Evolutionary conservation across 345 rosid genomes (phyloP).

Genomic region (Eucalyptus viminalis): DNA sequence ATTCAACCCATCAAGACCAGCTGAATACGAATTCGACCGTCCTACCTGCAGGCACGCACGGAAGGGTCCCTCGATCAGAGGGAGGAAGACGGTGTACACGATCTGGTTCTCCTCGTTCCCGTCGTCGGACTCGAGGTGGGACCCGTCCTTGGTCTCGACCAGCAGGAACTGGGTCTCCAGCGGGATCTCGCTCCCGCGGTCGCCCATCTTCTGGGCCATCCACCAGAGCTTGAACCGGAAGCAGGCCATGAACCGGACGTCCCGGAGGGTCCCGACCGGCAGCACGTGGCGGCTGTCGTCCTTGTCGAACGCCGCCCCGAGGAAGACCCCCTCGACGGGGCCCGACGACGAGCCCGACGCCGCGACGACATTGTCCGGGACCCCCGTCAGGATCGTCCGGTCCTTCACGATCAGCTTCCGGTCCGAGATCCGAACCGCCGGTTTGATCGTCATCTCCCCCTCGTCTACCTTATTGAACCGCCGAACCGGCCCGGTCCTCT

Average conservation of each 20-base stretch:
- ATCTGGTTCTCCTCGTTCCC: conserved; percentile 48
- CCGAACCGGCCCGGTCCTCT: conserved; percentile 21
- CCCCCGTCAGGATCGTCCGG: conserved; percentile 47
- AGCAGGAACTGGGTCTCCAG: conserved; percentile 81
- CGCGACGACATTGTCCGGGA: conserved; percentile 65
- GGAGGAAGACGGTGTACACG: conserved; percentile 79
- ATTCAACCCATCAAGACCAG: background rate
- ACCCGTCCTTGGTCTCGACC: conserved; percentile 61
- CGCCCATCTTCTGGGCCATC: conserved; percentile 98
- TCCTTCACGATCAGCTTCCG: conserved; percentile 51
- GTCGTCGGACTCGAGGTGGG: conserved; percentile 53
- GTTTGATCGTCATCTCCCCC: conserved; percentile 68
- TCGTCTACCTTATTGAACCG: background rate
- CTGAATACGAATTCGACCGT: background rate
- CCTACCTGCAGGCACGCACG: conserved; percentile 35
- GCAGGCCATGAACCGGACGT: conserved; percentile 84
- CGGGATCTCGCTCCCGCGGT: conserved; percentile 61
- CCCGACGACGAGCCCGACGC: conserved; percentile 56
- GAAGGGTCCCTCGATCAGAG: conserved; percentile 74
- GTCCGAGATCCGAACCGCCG: conserved; percentile 56
- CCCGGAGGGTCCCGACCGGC: conserved; percentile 48
- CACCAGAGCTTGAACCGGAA: conserved; percentile 96
- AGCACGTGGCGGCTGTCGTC: conserved; percentile 58
- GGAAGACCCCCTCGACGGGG: conserved; percentile 62
- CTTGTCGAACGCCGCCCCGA: conserved; percentile 58